phyloP scores from a whole-genome alignment of 2,329 filamentous ascomycete species.

The Aureobasidium sp. region DNA sequence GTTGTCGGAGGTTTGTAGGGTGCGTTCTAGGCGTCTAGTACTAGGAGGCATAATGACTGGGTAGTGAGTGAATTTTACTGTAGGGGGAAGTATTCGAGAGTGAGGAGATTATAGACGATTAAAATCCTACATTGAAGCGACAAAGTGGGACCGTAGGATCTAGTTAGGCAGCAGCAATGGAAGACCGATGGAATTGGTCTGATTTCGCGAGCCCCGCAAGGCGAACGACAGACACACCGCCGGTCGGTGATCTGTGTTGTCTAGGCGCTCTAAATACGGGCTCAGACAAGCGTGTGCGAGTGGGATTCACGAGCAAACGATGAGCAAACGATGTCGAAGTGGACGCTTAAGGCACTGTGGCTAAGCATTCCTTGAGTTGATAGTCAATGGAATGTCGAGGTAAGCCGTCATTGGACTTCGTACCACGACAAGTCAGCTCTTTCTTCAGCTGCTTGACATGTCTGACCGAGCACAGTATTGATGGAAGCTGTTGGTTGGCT shows the following conservation, averaged over 20 bases:
- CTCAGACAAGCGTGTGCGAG: neutral
- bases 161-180: neutral
- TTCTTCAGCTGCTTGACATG: neutral
- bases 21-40: neutral
- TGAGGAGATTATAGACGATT: neutral
- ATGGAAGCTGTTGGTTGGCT: neutral
- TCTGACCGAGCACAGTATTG: neutral
- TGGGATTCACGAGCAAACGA: neutral
- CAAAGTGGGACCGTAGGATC: neutral
- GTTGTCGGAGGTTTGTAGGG: neutral
- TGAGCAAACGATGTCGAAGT: neutral
- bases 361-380: neutral
- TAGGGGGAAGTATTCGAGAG: too few species aligned
- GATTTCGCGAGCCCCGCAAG: neutral
- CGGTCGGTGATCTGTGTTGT: neutral
- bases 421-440: too few species aligned
- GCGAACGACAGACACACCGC: neutral
- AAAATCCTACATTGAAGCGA: too few species aligned
- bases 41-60: neutral
- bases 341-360: too few species aligned
- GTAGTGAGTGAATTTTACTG: too few species aligned
- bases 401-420: too few species aligned
- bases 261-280: neutral
- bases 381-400: neutral
- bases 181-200: neutral